phyloP scores from a whole-genome alignment of 2,329 filamentous ascomycete genomes.

The Epichloe sibirici region DNA sequence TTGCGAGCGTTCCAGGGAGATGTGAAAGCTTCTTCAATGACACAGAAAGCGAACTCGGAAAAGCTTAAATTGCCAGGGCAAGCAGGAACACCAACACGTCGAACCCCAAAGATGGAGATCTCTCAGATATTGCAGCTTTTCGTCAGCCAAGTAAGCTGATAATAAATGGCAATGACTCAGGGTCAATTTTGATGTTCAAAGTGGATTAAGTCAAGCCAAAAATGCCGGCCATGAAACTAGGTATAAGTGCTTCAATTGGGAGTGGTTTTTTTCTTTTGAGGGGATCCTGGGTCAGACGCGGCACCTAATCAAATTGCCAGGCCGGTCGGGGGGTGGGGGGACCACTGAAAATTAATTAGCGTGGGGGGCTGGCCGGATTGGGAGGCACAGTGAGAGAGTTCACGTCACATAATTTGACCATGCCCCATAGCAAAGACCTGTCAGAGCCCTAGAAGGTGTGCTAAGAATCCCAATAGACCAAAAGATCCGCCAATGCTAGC shows the following conservation, averaged over 20 bases:
- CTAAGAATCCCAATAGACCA: no score
- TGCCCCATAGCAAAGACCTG: no score
- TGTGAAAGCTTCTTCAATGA: background rate
- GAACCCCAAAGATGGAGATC: no score
- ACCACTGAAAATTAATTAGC: background rate
- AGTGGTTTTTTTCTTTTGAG: background rate
- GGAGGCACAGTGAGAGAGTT: background rate
- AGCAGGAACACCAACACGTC: no score
- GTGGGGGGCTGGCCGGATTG: background rate
- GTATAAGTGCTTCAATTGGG: slow-evolving; percentile 6
- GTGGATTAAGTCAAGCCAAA: background rate
- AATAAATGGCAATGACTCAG: background rate
- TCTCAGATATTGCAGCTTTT: no score
- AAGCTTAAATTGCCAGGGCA: no score
- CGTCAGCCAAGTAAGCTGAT: no score
- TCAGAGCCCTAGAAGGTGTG: no score
- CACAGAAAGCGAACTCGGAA: background rate
- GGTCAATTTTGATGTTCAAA: background rate
- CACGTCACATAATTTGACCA: no score
- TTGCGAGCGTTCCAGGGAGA: background rate
- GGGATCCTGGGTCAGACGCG: background rate
- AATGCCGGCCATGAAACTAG: background rate
- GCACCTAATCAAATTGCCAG: background rate
- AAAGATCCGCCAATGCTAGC: no score
- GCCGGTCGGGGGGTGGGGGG: background rate